Evolutionary conservation across 2,329 filamentous ascomycete genomes (phyloP).

Genomic region (Arthrobotrys sphaeroides): DNA sequence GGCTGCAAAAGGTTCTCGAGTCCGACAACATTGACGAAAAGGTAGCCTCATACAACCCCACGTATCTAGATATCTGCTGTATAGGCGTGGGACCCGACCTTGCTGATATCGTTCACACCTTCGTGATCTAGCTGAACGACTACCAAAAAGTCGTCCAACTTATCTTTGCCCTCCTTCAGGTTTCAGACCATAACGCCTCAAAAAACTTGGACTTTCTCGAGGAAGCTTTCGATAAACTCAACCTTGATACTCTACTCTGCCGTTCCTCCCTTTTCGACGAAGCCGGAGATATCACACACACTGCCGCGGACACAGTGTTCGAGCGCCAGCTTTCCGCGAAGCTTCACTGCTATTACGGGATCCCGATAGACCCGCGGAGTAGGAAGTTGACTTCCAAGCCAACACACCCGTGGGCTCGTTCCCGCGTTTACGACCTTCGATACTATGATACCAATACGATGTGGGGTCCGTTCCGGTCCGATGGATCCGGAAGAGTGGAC

Average conservation of each 20-base stretch:
- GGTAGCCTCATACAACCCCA: constrained; percentile 37
- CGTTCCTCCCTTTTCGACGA: constrained; percentile 72
- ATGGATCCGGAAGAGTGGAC: constrained; percentile 72
- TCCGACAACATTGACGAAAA: constrained; percentile 62
- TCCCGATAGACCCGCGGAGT: constrained; percentile 64
- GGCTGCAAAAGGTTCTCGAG: constrained; percentile 63
- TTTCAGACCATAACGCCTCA: constrained; percentile 62
- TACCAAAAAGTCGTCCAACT: constrained; percentile 65
- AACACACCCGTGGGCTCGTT: constrained; percentile 71
- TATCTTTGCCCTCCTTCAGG: constrained; percentile 64
- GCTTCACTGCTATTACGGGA: constrained; percentile 74
- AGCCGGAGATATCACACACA: constrained; percentile 64
- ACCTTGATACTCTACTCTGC: constrained; percentile 70
- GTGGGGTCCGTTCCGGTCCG: constrained; percentile 78
- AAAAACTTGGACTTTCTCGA: constrained; percentile 65
- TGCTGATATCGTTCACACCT: neutral
- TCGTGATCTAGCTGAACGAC: constrained; percentile 61
- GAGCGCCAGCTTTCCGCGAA: constrained; percentile 74
- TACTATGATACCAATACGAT: constrained; percentile 70
- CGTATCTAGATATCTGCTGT: neutral
- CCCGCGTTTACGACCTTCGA: constrained; percentile 77
- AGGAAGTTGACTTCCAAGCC: constrained; percentile 53
- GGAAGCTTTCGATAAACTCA: constrained; percentile 65
- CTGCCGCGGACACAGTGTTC: constrained; percentile 61
- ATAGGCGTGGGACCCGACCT: neutral